Evolutionary conservation across 2,329 filamentous ascomycete species (phyloP).

Genomic region (Biscogniauxia mediterranea): DNA sequence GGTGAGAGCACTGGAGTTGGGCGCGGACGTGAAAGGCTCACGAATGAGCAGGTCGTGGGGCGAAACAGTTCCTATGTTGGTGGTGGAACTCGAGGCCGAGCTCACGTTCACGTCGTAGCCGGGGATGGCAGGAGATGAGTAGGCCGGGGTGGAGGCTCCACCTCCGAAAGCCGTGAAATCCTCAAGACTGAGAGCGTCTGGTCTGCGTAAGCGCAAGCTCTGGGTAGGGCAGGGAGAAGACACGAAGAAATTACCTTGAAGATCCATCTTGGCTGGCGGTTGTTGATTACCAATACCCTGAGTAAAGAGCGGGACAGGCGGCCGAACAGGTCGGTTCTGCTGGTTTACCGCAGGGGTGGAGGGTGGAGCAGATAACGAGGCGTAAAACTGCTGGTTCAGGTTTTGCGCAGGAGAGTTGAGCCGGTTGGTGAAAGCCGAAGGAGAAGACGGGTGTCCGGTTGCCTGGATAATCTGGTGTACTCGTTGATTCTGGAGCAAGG

Average conservation of each 20-base stretch:
- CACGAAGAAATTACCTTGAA: conserved; percentile 47
- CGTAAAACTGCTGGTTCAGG: conserved; percentile 59
- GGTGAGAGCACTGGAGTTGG: conserved; percentile 79
- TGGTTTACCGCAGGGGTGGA: conserved; percentile 58
- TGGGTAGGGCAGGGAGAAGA: conserved; percentile 1
- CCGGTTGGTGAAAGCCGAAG: conserved; percentile 55
- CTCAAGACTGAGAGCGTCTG: conserved; percentile 55
- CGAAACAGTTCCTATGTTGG: conserved; percentile 71
- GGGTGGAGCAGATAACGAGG: conserved; percentile 59
- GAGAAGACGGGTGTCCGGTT: conserved; percentile 52
- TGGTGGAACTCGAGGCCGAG: conserved; percentile 46
- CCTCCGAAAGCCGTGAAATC: conserved; percentile 58
- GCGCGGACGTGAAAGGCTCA: conserved; percentile 69
- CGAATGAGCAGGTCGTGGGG: conserved; percentile 76
- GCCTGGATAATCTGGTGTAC: conserved; percentile 59
- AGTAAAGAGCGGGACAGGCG: conserved; percentile 71
- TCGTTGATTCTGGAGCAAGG: conserved; percentile 56
- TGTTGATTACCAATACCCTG: conserved; percentile 56
- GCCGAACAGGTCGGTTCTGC: conserved; percentile 53
- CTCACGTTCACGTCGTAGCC: conserved; percentile 51
- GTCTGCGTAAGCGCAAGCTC: conserved; percentile 37
- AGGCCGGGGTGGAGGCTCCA: conserved; percentile 47
- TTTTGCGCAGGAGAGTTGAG: conserved; percentile 53
- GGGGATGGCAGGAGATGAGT: conserved; percentile 52
- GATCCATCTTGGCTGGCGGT: conserved; percentile 49